Conservation (phyloP, 495 filamentous ascomycete genomes). For the Xylaria palmicola region DNA sequence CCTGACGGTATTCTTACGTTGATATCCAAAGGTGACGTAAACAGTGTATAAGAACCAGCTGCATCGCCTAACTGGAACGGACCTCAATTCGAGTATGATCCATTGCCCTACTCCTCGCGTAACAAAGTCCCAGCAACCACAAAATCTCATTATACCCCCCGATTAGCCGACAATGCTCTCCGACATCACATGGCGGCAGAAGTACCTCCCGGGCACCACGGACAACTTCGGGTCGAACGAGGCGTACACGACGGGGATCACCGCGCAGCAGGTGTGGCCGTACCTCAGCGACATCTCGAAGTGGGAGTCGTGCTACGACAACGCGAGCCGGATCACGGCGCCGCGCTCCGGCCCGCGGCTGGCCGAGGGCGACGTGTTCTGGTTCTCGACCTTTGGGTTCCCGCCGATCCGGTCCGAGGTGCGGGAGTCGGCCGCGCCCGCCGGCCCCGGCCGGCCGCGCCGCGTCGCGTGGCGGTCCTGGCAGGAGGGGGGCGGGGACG, state of each 20-base stretch:
- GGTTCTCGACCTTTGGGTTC: constrained; percentile 11
- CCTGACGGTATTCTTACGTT: too few species aligned
- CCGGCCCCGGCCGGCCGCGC: not conserved
- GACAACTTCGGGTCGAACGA: constrained; percentile 17
- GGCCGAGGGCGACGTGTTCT: not conserved
- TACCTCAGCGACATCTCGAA: constrained; percentile 2
- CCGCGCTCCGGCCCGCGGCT: not conserved
- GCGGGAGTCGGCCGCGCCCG: constrained; percentile 5
- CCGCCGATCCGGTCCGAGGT: constrained; percentile 3
- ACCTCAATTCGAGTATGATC: too few species aligned
- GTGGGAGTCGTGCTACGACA: constrained; percentile 14
- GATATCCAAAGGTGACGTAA: too few species aligned
- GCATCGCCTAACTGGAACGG: too few species aligned
- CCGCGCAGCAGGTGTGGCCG: constrained; percentile 2
- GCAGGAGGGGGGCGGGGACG: too few species aligned
- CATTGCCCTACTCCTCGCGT: too few species aligned
- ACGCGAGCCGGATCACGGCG: constrained; percentile 1
- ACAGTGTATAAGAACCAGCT: too few species aligned
- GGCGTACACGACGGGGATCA: constrained; percentile 3
- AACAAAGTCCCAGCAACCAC: too few species aligned
- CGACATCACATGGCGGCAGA: constrained; percentile 8
- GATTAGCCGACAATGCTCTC: too few species aligned
- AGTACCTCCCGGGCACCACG: constrained; percentile 3
- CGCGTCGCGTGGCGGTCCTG: constrained; percentile 4
- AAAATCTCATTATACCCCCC: too few species aligned